Percentiles rank a stretch among this genome's conserved stretches.
phyloP scores from a whole-genome alignment of 2,329 filamentous ascomycete species.

The Domatiomyces globalis region DNA sequence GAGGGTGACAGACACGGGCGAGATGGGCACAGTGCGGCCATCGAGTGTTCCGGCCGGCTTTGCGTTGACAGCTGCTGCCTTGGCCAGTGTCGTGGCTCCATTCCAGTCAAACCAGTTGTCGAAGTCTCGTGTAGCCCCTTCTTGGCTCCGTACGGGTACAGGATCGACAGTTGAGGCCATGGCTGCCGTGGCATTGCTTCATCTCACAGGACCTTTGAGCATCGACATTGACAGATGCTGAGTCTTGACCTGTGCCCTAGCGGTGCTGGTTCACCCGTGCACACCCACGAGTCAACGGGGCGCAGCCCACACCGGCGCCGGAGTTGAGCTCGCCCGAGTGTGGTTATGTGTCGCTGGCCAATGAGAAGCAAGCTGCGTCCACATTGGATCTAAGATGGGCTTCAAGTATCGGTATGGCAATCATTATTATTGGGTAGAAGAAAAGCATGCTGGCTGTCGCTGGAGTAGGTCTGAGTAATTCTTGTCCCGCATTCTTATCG shows the following conservation, averaged over 20 bases:
- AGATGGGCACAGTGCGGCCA: slow-evolving; percentile 12
- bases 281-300: not conserved
- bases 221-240: not conserved
- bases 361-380: not conserved
- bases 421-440: not conserved
- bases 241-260: too few species aligned
- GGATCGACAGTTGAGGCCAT: not conserved
- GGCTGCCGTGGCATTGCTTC: not conserved
- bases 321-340: not conserved
- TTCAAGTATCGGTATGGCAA: too few species aligned
- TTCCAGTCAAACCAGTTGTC: slow-evolving; percentile 19
- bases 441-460: too few species aligned
- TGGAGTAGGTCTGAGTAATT: too few species aligned
- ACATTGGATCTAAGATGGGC: not conserved
- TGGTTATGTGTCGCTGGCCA: not conserved
- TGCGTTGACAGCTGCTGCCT: slow-evolving; percentile 1
- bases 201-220: not conserved
- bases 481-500: too few species aligned
- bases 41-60: not conserved
- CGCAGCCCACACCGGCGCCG: not conserved
- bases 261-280: too few species aligned
- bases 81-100: slow-evolving; percentile 5
- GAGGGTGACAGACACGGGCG: slow-evolving; percentile 16
- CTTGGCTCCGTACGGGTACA: not conserved
- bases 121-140: slow-evolving; percentile 12